These are phyloP conservation scores for Aspergillus cejpii DNA, from an alignment of 2,329 filamentous ascomycete genomes.

Conservation along the genomic window DNA sequence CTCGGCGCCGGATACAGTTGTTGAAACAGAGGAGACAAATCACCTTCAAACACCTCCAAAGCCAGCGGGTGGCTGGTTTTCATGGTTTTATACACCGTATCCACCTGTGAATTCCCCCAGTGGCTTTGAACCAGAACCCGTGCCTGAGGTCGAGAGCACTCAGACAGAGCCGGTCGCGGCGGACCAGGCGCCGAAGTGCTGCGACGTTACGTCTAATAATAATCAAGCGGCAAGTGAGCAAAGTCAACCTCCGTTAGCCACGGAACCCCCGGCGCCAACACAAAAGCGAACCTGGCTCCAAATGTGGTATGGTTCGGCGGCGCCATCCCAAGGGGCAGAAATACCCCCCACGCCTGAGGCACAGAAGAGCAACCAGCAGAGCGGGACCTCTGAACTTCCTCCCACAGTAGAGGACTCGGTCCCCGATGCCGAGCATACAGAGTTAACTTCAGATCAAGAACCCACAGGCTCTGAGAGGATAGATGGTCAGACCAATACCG, in stretches of 20 bases:
- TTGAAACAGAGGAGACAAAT: slow-evolving; percentile 4
- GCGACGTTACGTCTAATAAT: neutral
- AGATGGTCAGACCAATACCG: slow-evolving; percentile 19
- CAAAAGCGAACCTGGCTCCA: slow-evolving; percentile 42
- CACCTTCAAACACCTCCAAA: slow-evolving; percentile 11
- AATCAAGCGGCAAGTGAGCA: slow-evolving; percentile 9
- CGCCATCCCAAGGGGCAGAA: slow-evolving; percentile 17
- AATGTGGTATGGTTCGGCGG: slow-evolving; percentile 36
- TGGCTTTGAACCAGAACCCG: slow-evolving; percentile 11
- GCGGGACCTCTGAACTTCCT: slow-evolving; percentile 4
- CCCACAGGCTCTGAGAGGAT: slow-evolving; percentile 16
- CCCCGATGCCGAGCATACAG: slow-evolving; percentile 9
- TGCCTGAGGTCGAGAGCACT: neutral
- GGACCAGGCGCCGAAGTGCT: slow-evolving; percentile 12
- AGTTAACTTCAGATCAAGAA: slow-evolving; percentile 4
- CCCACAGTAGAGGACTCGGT: slow-evolving; percentile 5
- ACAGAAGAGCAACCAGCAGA: neutral
- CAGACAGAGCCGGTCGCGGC: slow-evolving; percentile 7
- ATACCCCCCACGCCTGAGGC: neutral
- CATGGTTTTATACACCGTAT: slow-evolving; percentile 33
- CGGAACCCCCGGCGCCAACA: slow-evolving; percentile 15
- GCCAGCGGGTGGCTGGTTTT: slow-evolving; percentile 31
- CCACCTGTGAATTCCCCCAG: slow-evolving; percentile 8
- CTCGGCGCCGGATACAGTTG: slow-evolving; percentile 9
- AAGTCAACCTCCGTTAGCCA: slow-evolving; percentile 9